Conservation (phyloP, 306 rosid species). For the Glycine latifolia region DNA sequence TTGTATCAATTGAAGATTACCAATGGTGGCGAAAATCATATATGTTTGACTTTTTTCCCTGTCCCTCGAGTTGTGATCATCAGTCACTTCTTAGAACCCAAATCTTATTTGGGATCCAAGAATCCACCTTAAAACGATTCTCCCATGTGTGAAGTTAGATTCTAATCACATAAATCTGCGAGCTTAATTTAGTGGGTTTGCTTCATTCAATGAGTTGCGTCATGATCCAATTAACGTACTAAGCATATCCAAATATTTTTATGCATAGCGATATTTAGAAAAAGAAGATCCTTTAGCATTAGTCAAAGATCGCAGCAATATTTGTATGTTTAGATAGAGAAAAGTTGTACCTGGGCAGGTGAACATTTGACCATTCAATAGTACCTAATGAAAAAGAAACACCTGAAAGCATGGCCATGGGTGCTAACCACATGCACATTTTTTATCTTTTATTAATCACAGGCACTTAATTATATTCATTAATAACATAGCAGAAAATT, state of each 20-base stretch:
- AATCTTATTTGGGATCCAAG: constrained; percentile 39
- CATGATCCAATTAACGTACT: background rate
- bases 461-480: no score
- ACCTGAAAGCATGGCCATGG: background rate
- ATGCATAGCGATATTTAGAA: constrained; percentile 5
- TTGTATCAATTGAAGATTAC: no score
- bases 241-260: constrained; percentile 5
- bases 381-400: constrained; percentile 4
- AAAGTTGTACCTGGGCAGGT: constrained; percentile 27
- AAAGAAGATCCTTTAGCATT: constrained; percentile 21
- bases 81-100: background rate
- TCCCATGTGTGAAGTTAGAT: constrained; percentile 43
- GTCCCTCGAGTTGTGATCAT: constrained; percentile 21
- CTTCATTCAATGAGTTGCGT: constrained; percentile 33
- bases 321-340: constrained; percentile 29
- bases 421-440: constrained; percentile 44
- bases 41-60: constrained; percentile 42
- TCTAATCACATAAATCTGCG: background rate
- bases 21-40: no score
- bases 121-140: background rate
- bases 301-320: constrained; percentile 41
- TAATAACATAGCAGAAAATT: no score
- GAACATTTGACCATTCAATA: constrained; percentile 31
- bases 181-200: constrained; percentile 15
- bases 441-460: background rate